Evolutionary conservation across 345 rosid genomes (phyloP).

Genomic region (Barbarea vulgaris): DNA sequence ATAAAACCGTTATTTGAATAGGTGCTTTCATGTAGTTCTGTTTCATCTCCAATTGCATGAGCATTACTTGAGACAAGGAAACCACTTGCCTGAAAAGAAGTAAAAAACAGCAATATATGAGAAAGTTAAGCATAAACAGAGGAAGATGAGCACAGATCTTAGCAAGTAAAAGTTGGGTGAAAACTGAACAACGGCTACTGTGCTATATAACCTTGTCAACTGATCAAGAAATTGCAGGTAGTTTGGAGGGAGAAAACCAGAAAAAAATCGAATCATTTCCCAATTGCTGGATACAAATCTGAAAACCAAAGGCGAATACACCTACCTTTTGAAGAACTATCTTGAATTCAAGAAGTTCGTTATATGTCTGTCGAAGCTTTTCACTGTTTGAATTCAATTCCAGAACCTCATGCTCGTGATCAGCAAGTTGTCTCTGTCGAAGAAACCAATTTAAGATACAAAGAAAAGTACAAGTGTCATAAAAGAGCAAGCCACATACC

Average conservation of each 20-base stretch:
- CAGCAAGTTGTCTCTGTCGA: conserved; percentile 77
- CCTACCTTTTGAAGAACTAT: conserved; percentile 86
- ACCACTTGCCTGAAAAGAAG: conserved; percentile 65
- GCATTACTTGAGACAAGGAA: conserved; percentile 79
- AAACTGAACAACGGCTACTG: conserved; percentile 4
- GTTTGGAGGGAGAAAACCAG: not conserved
- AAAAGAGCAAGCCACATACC: not conserved
- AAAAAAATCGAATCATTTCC: not conserved
- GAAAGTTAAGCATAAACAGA: conserved; percentile 16
- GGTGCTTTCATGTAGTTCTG: conserved; percentile 76
- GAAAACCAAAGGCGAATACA: conserved; percentile 22
- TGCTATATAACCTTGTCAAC: not conserved
- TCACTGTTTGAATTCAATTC: conserved; percentile 95
- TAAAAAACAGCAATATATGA: not conserved
- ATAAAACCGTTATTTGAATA: conserved; percentile 51
- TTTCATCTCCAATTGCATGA: conserved; percentile 66
- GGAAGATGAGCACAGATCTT: conserved; percentile 10
- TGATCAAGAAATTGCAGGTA: not conserved
- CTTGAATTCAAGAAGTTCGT: conserved; percentile 93
- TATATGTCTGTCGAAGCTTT: conserved; percentile 81
- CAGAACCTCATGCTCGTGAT: conserved; percentile 85
- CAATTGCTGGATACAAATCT: conserved; percentile 8
- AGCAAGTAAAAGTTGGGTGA: not conserved
- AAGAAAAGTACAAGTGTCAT: conserved; percentile 8
- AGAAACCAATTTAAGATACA: conserved; percentile 34